Evolutionary conservation across 257 asterid genomes (phyloP), one percentile per base, ranked within the genome.

Genomic region (Solanum virginianum): DNA sequence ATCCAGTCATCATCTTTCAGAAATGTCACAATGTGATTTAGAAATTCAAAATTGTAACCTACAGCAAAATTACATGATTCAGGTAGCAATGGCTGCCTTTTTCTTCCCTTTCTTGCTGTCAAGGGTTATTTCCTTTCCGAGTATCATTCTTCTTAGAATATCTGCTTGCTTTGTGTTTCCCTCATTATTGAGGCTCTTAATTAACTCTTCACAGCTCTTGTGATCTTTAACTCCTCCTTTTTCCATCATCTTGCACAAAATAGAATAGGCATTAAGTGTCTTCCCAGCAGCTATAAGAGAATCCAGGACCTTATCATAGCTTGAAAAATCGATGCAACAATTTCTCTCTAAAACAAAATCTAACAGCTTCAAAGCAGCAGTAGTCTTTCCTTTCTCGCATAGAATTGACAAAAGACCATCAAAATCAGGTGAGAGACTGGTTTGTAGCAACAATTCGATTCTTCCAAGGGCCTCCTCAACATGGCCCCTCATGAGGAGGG

Each of bases 121-220:
- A 39, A 75, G 85, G 20, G 39, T 36, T 84, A 86, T 86, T 17
- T 85, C 90, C 87, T 92, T 89, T 10, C 90, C 93, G 36, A 1
- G 54, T 36, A 92, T 87, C 97, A 94, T 91, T 88, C 98, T 89
- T 41, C 96, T 91, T 32, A 96, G 91, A 87, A 89, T 90, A 88
- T 95, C 99, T 0, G 98, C 99, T 89, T 97, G 98, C 74, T 89
- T 95, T 13, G 98, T 93, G 90, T 93, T 93, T 45, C 99, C 99
- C 90, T 92, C 97, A 43, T 91, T 89, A 69, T 92, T 92, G 54
- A 97, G 95, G 87, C 77, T 91, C 94, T 92, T 94, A 87, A 97
- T 94, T 92, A 97, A 90, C 81, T 93, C 96, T 60, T 92, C 93
- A 84, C 90, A 88, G 91, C 92, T 89, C 68, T 89, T 90, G 90